These are phyloP conservation scores for Penicillium maclennaniae DNA, from an alignment of 495 filamentous ascomycete species.

Conservation along the genomic window DNA sequence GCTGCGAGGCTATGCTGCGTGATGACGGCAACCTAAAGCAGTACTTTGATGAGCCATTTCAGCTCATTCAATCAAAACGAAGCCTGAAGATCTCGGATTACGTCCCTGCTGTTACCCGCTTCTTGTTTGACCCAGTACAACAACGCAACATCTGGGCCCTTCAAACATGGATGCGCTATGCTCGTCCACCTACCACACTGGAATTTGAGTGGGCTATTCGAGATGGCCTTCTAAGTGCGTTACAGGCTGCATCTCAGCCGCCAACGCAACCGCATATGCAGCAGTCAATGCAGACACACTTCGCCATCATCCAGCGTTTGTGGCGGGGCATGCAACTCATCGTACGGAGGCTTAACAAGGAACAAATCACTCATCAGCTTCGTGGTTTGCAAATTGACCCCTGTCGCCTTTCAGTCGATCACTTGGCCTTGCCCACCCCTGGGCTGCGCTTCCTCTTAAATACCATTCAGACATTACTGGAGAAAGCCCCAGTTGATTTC, in stretches of 20 bases:
- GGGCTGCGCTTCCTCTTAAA: conserved; percentile 60
- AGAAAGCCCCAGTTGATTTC: conserved; percentile 70
- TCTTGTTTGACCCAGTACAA: conserved; percentile 67
- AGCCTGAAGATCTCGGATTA: conserved; percentile 65
- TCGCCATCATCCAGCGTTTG: conserved; percentile 56
- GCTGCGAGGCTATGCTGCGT: conserved; percentile 56
- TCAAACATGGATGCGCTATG: conserved; percentile 59
- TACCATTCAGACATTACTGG: conserved; percentile 62
- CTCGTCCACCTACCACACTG: conserved; percentile 51
- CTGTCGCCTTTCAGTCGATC: conserved; percentile 70
- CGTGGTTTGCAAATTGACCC: conserved; percentile 75
- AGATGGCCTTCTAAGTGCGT: conserved; percentile 52
- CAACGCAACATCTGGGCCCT: conserved; percentile 63
- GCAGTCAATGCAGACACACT: background rate
- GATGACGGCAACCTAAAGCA: conserved; percentile 48
- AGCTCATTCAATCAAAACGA: conserved; percentile 67
- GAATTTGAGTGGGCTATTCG: conserved; percentile 84
- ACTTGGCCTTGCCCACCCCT: conserved; percentile 58
- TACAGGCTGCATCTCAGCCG: conserved; percentile 39
- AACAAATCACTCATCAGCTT: conserved; percentile 71
- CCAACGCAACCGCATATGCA: conserved; percentile 48
- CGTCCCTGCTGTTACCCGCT: conserved; percentile 73
- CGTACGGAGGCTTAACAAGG: conserved; percentile 63
- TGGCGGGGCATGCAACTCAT: conserved; percentile 75
- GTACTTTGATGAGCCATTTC: conserved; percentile 74